Conservation (phyloP, 305 asterid species). For the Fraxinus greggii region DNA sequence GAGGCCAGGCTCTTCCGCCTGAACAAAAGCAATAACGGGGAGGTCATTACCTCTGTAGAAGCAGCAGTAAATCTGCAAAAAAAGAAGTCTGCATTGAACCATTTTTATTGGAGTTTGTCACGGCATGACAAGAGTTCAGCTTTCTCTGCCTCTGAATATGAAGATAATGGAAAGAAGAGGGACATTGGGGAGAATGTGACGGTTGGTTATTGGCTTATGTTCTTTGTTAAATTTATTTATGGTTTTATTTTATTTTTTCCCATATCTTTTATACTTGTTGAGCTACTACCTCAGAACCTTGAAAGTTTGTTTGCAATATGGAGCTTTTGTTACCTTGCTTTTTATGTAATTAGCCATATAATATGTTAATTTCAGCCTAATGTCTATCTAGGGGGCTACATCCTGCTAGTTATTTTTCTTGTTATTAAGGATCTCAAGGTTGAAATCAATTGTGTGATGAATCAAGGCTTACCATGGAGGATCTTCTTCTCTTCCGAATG, state of each 20-base stretch:
- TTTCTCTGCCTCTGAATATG: conserved; percentile 35
- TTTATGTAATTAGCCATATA: not conserved
- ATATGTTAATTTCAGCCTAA: not conserved
- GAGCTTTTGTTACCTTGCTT: conserved; percentile 4
- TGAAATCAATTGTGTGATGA: not conserved
- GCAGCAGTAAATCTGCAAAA: conserved; percentile 86
- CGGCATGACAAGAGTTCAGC: conserved; percentile 53
- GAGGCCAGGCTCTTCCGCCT: conserved; percentile 95
- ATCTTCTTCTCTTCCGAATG: not conserved
- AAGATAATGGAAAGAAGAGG: conserved; percentile 75
- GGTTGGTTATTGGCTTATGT: conserved; percentile 48
- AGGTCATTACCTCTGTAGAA: conserved; percentile 71
- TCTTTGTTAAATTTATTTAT: conserved; percentile 20
- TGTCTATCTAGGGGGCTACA: not conserved
- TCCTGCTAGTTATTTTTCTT: not conserved
- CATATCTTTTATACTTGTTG: not conserved
- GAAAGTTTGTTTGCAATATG: not conserved
- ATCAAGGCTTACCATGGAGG: not conserved
- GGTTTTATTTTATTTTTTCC: not conserved
- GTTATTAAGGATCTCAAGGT: not conserved
- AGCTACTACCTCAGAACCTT: conserved; percentile 11
- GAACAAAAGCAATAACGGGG: conserved; percentile 69
- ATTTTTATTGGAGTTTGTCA: conserved; percentile 66
- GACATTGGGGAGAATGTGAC: conserved; percentile 68
- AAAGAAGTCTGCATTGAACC: conserved; percentile 76